These are phyloP conservation scores for Skeletonema menzelii DNA, from an alignment of 108 stramenopile species.

Conservation along the genomic window DNA sequence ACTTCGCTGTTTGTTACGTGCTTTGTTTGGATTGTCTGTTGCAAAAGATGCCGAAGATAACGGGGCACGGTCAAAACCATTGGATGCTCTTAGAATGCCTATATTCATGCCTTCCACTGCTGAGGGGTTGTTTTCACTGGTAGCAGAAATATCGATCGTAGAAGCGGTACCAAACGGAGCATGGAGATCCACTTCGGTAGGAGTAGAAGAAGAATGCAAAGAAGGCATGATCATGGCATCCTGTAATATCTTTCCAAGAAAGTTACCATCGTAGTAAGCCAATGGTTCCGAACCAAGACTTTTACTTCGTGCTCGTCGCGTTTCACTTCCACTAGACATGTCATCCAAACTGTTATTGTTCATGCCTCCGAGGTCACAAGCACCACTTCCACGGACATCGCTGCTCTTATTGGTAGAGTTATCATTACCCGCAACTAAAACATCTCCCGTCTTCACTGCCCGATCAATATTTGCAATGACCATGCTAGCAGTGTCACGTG, in stretches of 20 bases:
- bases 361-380: constrained; percentile 24
- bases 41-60: background rate
- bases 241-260: constrained; percentile 31
- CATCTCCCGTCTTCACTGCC: constrained; percentile 51
- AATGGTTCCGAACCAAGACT: constrained; percentile 27
- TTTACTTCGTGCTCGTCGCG: constrained; percentile 15
- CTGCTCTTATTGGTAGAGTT: background rate
- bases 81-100: background rate
- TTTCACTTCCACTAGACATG: background rate
- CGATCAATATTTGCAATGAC: constrained; percentile 55
- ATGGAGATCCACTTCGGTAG: background rate
- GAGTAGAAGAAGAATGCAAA: background rate
- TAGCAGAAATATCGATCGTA: background rate
- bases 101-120: background rate
- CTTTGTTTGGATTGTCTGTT: background rate
- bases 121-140: background rate
- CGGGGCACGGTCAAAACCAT: background rate
- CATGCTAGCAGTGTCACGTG: constrained; percentile 29
- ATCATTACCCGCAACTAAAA: background rate
- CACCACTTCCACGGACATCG: background rate
- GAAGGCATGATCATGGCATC: constrained; percentile 9
- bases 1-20: background rate
- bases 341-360: constrained; percentile 3
- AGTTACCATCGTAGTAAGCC: constrained; percentile 9
- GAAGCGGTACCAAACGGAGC: background rate